Conservation (phyloP, 2,329 filamentous ascomycete species). For the Alternaria rosae region DNA sequence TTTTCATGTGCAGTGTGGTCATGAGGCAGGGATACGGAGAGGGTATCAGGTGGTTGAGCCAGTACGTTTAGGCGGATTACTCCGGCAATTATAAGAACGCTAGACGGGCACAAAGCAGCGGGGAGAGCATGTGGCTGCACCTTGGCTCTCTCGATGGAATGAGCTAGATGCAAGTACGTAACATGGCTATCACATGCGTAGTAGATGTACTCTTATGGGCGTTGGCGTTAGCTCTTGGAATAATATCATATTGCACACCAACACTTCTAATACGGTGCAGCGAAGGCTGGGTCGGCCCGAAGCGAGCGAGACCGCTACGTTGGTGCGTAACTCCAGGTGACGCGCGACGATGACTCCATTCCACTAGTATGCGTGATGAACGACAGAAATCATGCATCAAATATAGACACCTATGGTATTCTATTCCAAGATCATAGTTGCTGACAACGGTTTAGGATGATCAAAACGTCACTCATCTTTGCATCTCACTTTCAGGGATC, state of each 20-base stretch:
- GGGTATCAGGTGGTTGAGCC: slow-evolving; percentile 53
- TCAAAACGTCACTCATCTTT: neutral
- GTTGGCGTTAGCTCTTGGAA: slow-evolving; percentile 29
- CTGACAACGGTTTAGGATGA: neutral
- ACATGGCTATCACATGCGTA: slow-evolving; percentile 16
- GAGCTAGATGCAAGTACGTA: slow-evolving; percentile 8
- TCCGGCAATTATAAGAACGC: neutral
- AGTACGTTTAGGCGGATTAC: slow-evolving; percentile 45
- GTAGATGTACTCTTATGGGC: slow-evolving; percentile 19
- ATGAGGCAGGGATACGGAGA: slow-evolving; percentile 79
- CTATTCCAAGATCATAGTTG: neutral
- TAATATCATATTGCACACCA: slow-evolving; percentile 17
- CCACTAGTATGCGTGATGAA: neutral
- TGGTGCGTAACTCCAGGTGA: neutral
- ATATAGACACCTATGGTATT: neutral
- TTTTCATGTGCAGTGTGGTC: slow-evolving; percentile 97
- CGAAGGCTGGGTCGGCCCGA: neutral
- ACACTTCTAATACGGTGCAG: neutral
- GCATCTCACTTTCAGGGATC: neutral
- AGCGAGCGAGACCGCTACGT: neutral
- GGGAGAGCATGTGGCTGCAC: slow-evolving; percentile 1
- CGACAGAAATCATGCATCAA: neutral
- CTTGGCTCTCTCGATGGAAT: neutral
- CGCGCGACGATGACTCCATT: neutral
- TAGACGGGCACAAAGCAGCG: neutral